Evolutionary conservation across 108 stramenopile species (phyloP).

Genomic region (Thalassiosira profunda): DNA sequence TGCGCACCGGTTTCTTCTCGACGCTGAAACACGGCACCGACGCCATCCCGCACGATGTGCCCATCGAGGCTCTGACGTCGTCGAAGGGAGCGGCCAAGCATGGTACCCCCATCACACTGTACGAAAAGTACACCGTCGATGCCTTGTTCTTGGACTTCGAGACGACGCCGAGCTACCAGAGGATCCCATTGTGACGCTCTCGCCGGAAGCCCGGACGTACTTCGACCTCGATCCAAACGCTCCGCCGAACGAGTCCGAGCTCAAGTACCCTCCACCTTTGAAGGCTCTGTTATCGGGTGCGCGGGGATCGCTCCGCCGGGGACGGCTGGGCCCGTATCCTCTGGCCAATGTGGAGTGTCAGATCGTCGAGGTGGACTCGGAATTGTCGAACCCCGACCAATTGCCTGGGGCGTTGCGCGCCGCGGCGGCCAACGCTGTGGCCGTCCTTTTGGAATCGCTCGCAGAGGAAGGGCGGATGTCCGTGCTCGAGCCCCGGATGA

Average conservation of each 20-base stretch:
- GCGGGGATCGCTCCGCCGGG: conserved; percentile 80
- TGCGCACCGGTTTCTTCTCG: conserved; percentile 76
- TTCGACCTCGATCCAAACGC: conserved; percentile 63
- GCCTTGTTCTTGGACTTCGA: too few relatives aligned
- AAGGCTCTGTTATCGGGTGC: conserved; percentile 75
- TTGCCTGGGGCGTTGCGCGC: conserved; percentile 82
- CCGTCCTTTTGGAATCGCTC: conserved; percentile 42
- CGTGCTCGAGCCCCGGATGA: conserved; percentile 90
- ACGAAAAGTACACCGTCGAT: conserved; percentile 71
- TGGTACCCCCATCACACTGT: conserved; percentile 64
- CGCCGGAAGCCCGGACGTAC: conserved; percentile 58
- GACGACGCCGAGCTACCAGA: too few relatives aligned
- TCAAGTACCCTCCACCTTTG: conserved; percentile 55
- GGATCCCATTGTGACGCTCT: conserved; percentile 72
- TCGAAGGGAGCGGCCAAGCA: conserved; percentile 71
- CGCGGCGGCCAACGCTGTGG: conserved; percentile 72
- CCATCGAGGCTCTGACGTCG: conserved; percentile 57
- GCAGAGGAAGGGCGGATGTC: conserved; percentile 21
- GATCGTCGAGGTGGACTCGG: conserved; percentile 75
- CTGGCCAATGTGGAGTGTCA: conserved; percentile 80
- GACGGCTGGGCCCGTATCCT: conserved; percentile 63
- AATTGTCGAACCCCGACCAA: conserved; percentile 65
- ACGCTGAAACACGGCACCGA: conserved; percentile 40
- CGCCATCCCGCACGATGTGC: conserved; percentile 42
- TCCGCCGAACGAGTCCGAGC: conserved; percentile 49